Evolutionary conservation across 257 asterid genomes (phyloP).

Genomic region (Eucommia ulmoides): DNA sequence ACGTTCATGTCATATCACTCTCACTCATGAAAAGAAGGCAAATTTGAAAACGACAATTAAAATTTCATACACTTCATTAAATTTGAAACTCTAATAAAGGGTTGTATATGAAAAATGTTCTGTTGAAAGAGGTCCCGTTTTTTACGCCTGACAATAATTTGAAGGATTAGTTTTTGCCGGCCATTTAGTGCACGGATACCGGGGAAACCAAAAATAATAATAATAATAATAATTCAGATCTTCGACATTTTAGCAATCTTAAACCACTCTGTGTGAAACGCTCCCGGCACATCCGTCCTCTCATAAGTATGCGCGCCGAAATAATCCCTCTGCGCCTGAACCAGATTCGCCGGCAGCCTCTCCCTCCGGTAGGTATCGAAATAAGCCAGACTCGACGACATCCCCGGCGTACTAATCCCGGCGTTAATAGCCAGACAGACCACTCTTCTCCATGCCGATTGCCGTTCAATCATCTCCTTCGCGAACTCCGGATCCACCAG

Average conservation of each 20-base stretch:
- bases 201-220: too few species aligned
- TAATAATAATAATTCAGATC: not conserved
- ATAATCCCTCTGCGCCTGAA: constrained; percentile 2
- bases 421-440: not conserved
- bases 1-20: too few species aligned
- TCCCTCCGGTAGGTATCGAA: not conserved
- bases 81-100: too few species aligned
- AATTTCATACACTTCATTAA: too few species aligned
- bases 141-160: too few species aligned
- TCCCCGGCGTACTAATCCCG: not conserved
- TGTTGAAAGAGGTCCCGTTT: too few species aligned
- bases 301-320: not conserved
- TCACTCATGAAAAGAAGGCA: too few species aligned
- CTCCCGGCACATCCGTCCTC: not conserved
- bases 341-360: not conserved
- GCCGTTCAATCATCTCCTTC: not conserved
- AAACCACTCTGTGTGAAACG: constrained; percentile 1
- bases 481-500: constrained; percentile 65
- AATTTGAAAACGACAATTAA: too few species aligned
- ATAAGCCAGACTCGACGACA: constrained; percentile 1
- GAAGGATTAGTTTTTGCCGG: too few species aligned
- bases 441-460: not conserved
- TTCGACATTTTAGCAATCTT: not conserved
- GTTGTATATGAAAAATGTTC: too few species aligned
- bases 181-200: too few species aligned